Evolutionary conservation across 2,329 filamentous ascomycete genomes (phyloP).

Genomic region (Neospermospora avenae): DNA sequence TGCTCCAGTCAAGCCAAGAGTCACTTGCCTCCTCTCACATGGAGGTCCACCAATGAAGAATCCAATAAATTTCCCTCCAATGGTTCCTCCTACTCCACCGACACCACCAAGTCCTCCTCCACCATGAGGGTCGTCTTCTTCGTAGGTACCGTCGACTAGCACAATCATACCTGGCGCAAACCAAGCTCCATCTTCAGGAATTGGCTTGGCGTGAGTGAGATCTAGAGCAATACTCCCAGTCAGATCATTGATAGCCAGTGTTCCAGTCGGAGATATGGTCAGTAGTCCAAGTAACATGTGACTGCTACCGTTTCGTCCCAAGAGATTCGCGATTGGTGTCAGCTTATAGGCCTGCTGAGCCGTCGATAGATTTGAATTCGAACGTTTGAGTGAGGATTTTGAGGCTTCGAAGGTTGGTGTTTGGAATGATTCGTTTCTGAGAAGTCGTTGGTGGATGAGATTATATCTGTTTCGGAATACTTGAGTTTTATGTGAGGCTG

Average conservation of each 20-base stretch:
- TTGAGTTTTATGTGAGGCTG: slow-evolving; percentile 75
- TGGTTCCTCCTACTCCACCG: slow-evolving; percentile 81
- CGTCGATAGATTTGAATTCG: slow-evolving; percentile 51
- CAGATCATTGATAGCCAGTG: slow-evolving; percentile 78
- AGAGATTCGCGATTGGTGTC: slow-evolving; percentile 74
- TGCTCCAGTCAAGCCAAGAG: slow-evolving; percentile 66
- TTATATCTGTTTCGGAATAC: slow-evolving; percentile 90
- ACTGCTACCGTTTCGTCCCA: slow-evolving; percentile 76
- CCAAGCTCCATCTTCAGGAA: slow-evolving; percentile 85
- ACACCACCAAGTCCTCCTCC: slow-evolving; percentile 71
- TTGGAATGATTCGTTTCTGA: slow-evolving; percentile 93
- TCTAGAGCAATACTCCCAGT: slow-evolving; percentile 87
- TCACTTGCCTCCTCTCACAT: slow-evolving; percentile 77
- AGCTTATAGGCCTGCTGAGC: slow-evolving; percentile 74
- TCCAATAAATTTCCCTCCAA: slow-evolving; percentile 87
- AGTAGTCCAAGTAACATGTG: slow-evolving; percentile 87
- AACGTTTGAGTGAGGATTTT: slow-evolving; percentile 52
- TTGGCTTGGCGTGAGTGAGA: slow-evolving; percentile 72
- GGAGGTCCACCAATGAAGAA: slow-evolving; percentile 91
- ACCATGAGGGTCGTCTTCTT: slow-evolving; percentile 76
- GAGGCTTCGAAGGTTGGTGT: slow-evolving; percentile 68
- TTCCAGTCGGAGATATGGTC: slow-evolving; percentile 74
- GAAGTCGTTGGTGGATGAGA: slow-evolving; percentile 84
- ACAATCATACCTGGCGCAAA: slow-evolving; percentile 96
- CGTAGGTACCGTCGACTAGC: slow-evolving; percentile 91